Evolutionary conservation across 306 rosid genomes (phyloP).

Genomic region (Mucuna pruriens): DNA sequence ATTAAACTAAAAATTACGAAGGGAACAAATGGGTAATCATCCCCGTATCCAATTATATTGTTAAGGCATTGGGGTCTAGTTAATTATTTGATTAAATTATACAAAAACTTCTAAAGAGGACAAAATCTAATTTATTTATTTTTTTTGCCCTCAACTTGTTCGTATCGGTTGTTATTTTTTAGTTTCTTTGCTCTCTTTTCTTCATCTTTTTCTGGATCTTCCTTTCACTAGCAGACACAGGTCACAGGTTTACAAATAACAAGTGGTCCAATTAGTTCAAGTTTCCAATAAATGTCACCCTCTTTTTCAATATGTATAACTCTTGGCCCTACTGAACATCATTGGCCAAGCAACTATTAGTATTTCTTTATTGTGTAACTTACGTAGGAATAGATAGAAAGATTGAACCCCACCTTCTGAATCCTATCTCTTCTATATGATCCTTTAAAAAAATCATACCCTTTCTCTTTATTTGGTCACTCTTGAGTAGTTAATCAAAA

Average conservation of each 20-base stretch:
- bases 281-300: constrained; percentile 25
- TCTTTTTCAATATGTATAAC: constrained; percentile 19
- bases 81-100: constrained; percentile 31
- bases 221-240: constrained; percentile 29
- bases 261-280: constrained; percentile 33
- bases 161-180: background rate
- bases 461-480: constrained; percentile 15
- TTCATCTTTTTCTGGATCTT: constrained; percentile 9
- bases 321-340: constrained; percentile 30
- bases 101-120: constrained; percentile 17
- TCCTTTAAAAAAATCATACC: background rate
- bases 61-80: constrained; percentile 11
- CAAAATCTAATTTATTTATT: constrained; percentile 15
- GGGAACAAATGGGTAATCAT: background rate
- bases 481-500: constrained; percentile 12
- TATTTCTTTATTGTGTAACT: background rate
- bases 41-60: background rate
- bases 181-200: background rate
- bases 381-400: background rate
- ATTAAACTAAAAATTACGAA: constrained; percentile 10
- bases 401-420: background rate
- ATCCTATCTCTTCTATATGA: background rate
- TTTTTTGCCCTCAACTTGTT: constrained; percentile 17
- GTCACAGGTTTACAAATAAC: background rate
- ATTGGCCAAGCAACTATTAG: background rate